These are phyloP conservation scores for Mrakia gelida DNA, from an alignment of 768 basidiomycete species.

Conservation along the genomic window DNA sequence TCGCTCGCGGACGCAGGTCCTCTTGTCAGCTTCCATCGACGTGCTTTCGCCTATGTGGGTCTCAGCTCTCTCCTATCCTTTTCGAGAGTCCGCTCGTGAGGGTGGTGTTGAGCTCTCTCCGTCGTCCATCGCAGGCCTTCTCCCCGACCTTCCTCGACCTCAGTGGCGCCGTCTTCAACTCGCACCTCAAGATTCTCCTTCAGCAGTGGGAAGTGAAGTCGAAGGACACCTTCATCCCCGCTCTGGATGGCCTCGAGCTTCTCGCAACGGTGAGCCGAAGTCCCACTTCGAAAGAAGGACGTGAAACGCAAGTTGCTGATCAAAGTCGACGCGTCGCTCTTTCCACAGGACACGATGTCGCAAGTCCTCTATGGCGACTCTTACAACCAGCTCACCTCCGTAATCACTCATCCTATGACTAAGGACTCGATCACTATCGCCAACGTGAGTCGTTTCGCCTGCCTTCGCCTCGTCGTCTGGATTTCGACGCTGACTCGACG, in stretches of 20 bases:
- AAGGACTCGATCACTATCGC: neutral
- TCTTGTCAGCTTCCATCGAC: neutral
- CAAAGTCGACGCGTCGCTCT: neutral
- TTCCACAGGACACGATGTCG: neutral
- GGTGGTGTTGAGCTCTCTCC: neutral
- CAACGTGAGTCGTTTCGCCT: neutral
- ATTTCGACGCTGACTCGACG: neutral
- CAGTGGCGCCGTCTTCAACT: neutral
- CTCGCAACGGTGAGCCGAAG: neutral
- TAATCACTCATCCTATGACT: neutral
- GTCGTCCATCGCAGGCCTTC: neutral
- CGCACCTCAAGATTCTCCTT: neutral
- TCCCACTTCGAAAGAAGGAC: neutral
- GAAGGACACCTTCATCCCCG: neutral
- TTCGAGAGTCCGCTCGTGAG: too few species aligned
- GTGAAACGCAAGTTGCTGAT: neutral
- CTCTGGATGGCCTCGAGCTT: neutral
- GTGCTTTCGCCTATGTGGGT: neutral
- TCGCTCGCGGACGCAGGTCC: neutral
- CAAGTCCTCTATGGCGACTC: neutral
- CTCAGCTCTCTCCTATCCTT: neutral
- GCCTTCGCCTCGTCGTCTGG: neutral
- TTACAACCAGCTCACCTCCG: neutral
- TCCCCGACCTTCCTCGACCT: neutral
- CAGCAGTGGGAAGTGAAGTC: neutral